Conservation (phyloP, 805 yeast species). For the Cyberlindnera euphorbiae region DNA sequence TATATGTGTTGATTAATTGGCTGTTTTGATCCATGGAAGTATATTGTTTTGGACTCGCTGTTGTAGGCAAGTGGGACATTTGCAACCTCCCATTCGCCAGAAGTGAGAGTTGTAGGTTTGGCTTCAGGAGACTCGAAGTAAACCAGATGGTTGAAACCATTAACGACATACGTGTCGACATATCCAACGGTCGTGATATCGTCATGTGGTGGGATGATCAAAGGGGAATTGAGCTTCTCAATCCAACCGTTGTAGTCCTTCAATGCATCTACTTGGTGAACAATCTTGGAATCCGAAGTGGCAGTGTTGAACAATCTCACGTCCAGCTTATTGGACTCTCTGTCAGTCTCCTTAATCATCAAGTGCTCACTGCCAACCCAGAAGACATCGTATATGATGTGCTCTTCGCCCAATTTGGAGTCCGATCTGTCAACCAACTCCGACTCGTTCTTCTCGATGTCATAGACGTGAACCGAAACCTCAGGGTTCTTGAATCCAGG, state of each 20-base stretch:
- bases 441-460: slow-evolving; percentile 31
- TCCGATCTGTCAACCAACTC: slow-evolving; percentile 22
- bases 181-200: slow-evolving; percentile 50
- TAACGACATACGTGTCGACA: slow-evolving; percentile 67
- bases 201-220: slow-evolving; percentile 47
- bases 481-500: slow-evolving; percentile 75
- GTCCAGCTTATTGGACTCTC: slow-evolving; percentile 61
- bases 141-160: slow-evolving; percentile 71
- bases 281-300: slow-evolving; percentile 29
- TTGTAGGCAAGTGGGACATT: slow-evolving; percentile 57
- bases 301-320: slow-evolving; percentile 41
- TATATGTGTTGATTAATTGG: slow-evolving; percentile 23
- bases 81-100: slow-evolving; percentile 86
- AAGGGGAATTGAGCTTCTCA: slow-evolving; percentile 61
- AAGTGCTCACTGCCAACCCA: slow-evolving; percentile 54
- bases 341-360: slow-evolving; percentile 55
- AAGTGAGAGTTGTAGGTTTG: slow-evolving; percentile 53
- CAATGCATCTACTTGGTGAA: slow-evolving; percentile 43
- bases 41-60: slow-evolving; percentile 40
- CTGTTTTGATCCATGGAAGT: slow-evolving; percentile 65
- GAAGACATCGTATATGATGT: slow-evolving; percentile 58
- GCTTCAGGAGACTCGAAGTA: slow-evolving; percentile 60
- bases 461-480: slow-evolving; percentile 48
- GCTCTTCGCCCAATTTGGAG: slow-evolving; percentile 35
- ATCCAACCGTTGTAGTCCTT: slow-evolving; percentile 62